These are phyloP conservation scores for Coemansia sp. DNA, from an alignment of 192 early-diverging fungal species.

Conservation along the genomic window DNA sequence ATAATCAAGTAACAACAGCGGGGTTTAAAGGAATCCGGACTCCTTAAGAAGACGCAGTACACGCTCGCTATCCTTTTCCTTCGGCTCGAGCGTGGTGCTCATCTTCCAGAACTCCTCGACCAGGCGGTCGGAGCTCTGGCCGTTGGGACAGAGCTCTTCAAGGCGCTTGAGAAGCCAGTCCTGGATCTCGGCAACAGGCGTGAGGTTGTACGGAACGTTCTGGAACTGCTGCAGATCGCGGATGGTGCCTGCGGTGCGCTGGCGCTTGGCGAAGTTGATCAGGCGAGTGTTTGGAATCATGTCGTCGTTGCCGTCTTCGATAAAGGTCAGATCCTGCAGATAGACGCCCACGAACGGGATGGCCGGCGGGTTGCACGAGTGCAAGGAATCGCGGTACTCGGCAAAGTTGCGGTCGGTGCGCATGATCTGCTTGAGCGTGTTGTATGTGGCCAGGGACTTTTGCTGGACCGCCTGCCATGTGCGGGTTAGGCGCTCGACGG, in stretches of 20 bases:
- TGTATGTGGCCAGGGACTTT: conserved; percentile 58
- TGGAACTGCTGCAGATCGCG: conserved; percentile 88
- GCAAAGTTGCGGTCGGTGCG: conserved; percentile 75
- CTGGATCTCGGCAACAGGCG: conserved; percentile 78
- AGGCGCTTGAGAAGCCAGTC: conserved; percentile 69
- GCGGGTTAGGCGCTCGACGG: conserved; percentile 82
- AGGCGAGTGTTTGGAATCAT: conserved; percentile 61
- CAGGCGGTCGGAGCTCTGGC: conserved; percentile 53
- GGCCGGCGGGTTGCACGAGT: conserved; percentile 74
- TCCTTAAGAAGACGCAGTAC: conserved; percentile 71
- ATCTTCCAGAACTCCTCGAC: conserved; percentile 72
- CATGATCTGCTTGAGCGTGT: conserved; percentile 73
- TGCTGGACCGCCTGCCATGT: conserved; percentile 82
- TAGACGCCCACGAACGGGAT: conserved; percentile 85
- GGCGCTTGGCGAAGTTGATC: conserved; percentile 89
- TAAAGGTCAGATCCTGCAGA: conserved; percentile 85
- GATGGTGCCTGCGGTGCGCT: conserved; percentile 83
- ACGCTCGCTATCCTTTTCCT: conserved; percentile 80
- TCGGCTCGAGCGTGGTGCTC: conserved; percentile 79
- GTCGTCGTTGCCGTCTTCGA: conserved; percentile 84
- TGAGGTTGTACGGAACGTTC: conserved; percentile 73
- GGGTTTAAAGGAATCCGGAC: conserved; percentile 68
- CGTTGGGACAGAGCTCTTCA: conserved; percentile 63
- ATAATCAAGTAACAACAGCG: neutral
- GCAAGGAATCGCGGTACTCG: conserved; percentile 77